Conservation (phyloP, 164 flowering plant species). For the Dillenia turbinata region DNA sequence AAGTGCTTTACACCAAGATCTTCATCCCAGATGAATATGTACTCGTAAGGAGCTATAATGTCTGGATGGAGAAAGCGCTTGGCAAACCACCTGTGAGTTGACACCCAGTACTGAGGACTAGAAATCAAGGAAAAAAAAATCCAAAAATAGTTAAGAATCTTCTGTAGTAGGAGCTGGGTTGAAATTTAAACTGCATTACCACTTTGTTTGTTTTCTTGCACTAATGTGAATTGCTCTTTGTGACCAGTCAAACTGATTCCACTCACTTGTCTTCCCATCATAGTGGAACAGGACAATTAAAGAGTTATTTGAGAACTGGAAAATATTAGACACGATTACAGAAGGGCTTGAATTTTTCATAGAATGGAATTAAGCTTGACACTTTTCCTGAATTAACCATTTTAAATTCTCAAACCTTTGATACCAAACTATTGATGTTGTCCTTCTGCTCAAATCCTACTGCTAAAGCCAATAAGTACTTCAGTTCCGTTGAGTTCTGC, state of each 20-base stretch:
- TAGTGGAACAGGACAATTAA: constrained; percentile 26
- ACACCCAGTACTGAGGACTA: neutral
- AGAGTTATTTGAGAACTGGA: constrained; percentile 27
- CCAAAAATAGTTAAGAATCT: neutral
- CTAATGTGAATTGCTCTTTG: constrained; percentile 28
- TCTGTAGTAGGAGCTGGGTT: too few species aligned
- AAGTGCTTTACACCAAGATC: constrained; percentile 20
- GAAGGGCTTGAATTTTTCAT: too few species aligned
- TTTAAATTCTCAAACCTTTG: constrained; percentile 13
- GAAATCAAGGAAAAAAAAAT: neutral
- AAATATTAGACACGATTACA: neutral
- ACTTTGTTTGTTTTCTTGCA: constrained; percentile 23
- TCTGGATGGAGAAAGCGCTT: constrained; percentile 26
- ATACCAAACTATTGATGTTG: constrained; percentile 11
- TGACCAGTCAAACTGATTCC: constrained; percentile 37
- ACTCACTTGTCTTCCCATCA: constrained; percentile 27
- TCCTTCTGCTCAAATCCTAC: constrained; percentile 20
- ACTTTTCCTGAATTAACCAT: too few species aligned
- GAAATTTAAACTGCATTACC: constrained; percentile 11
- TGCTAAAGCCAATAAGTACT: constrained; percentile 16
- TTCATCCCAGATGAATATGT: constrained; percentile 24
- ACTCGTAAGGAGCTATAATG: constrained; percentile 20
- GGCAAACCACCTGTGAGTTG: constrained; percentile 24
- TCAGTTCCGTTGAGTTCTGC: constrained; percentile 5
- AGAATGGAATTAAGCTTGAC: too few species aligned